These are phyloP conservation scores for Cyberlindnera amylophila DNA, from an alignment of 805 yeast genomes.

Conservation along the genomic window DNA sequence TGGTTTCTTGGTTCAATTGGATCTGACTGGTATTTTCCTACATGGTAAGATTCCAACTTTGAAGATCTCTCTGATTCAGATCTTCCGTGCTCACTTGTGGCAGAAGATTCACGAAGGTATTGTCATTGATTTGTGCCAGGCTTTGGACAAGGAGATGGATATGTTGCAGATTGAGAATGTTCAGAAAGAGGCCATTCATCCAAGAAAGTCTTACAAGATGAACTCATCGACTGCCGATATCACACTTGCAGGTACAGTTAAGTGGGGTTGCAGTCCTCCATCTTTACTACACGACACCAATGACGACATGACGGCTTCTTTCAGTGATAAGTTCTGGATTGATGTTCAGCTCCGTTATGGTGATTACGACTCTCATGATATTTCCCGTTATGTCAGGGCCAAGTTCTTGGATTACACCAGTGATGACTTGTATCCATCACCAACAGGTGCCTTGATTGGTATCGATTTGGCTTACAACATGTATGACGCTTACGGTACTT, in stretches of 20 bases:
- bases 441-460: constrained; percentile 88
- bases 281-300: constrained; percentile 70
- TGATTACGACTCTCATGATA: constrained; percentile 96
- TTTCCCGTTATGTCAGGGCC: constrained; percentile 88
- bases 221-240: constrained; percentile 93
- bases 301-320: constrained; percentile 56
- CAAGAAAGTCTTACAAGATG: constrained; percentile 96
- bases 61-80: constrained; percentile 91
- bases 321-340: constrained; percentile 77
- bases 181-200: constrained; percentile 90
- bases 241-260: constrained; percentile 64
- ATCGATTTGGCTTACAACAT: constrained; percentile 92
- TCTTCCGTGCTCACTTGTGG: constrained; percentile 98
- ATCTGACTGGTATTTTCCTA: constrained; percentile 91
- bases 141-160: constrained; percentile 82
- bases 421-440: constrained; percentile 86
- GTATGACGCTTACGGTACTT: constrained; percentile 94
- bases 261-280: constrained; percentile 83
- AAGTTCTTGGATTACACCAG: constrained; percentile 91
- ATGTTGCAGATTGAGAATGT: constrained; percentile 80
- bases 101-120: constrained; percentile 96
- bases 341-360: constrained; percentile 95
- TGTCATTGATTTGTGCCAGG: constrained; percentile 90
- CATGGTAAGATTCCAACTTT: constrained; percentile 98
- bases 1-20: constrained; percentile 94